Percentiles rank a stretch among this genome's conserved stretches.
Conservation (phyloP, 73 alveolate genomes). For the Stentor coeruleus region DNA sequence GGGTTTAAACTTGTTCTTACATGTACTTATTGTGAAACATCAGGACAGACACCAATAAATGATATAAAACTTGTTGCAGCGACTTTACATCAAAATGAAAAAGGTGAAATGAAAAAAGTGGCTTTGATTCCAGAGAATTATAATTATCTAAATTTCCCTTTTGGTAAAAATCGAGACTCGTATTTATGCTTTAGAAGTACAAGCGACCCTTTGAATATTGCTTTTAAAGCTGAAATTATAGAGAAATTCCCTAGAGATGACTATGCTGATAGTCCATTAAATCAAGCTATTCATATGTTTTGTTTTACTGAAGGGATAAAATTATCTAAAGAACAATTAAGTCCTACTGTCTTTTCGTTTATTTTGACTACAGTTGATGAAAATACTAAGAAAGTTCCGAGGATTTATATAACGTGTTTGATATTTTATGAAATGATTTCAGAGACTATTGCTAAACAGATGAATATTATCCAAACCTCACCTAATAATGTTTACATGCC, state of each 20-base stretch:
- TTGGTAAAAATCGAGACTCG: conserved; percentile 16
- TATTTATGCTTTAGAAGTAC: conserved; percentile 11
- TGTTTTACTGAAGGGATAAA: conserved; percentile 60
- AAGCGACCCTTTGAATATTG: neutral
- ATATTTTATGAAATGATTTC: conserved; percentile 42
- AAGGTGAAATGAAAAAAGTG: conserved; percentile 25
- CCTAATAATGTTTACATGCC: conserved; percentile 30
- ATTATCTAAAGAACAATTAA: conserved; percentile 27
- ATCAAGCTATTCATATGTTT: conserved; percentile 39
- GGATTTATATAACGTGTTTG: conserved; percentile 53
- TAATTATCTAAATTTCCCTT: conserved; percentile 13
- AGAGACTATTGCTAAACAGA: conserved; percentile 25
- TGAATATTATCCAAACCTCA: conserved; percentile 14
- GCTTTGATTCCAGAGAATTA: conserved; percentile 25
- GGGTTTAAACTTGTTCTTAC: conserved; percentile 15
- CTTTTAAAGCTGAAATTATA: neutral
- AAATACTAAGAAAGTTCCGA: conserved; percentile 6
- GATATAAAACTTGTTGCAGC: conserved; percentile 19
- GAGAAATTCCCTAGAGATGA: conserved; percentile 39
- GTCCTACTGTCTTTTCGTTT: conserved; percentile 49
- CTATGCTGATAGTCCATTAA: conserved; percentile 47
- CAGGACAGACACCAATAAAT: neutral
- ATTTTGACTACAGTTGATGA: conserved; percentile 58
- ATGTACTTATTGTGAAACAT: neutral
- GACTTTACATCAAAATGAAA: neutral